Evolutionary conservation across 768 basidiomycete species (phyloP).

Genomic region (Lactarius vividus): DNA sequence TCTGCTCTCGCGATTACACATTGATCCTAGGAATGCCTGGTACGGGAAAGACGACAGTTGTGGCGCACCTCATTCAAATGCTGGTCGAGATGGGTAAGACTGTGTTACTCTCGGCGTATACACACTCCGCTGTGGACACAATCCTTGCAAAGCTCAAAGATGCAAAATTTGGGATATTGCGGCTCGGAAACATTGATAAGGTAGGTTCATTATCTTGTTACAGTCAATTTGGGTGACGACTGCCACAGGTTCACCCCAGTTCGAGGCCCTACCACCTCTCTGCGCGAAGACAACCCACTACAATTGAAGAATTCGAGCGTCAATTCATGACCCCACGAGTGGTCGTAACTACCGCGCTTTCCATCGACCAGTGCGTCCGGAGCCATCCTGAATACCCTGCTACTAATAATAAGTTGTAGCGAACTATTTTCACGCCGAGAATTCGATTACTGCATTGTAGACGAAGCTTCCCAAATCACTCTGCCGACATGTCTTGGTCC

Average conservation of each 20-base stretch:
- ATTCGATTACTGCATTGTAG: constrained; percentile 97
- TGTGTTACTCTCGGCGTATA: constrained; percentile 88
- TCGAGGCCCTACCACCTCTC: constrained; percentile 69
- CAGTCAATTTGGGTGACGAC: background rate
- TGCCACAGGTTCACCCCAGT: constrained; percentile 74
- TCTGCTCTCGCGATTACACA: constrained; percentile 85
- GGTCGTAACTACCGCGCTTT: constrained; percentile 93
- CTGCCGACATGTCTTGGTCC: constrained; percentile 94
- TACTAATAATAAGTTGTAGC: constrained; percentile 40
- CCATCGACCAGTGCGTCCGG: constrained; percentile 82
- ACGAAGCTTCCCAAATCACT: constrained; percentile 97
- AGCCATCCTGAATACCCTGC: constrained; percentile 4
- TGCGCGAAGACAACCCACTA: constrained; percentile 51
- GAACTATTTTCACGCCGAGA: constrained; percentile 78
- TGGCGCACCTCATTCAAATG: constrained; percentile 80
- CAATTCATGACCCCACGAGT: constrained; percentile 87
- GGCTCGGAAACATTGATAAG: constrained; percentile 92
- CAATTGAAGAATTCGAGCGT: constrained; percentile 79
- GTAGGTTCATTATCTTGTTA: constrained; percentile 38
- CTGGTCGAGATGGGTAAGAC: constrained; percentile 81
- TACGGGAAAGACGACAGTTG: constrained; percentile 95
- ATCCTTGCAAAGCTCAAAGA: constrained; percentile 79
- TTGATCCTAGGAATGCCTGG: constrained; percentile 97
- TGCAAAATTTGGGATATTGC: constrained; percentile 66
- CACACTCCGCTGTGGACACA: constrained; percentile 98